Base-by-base conservation (phyloP, 1,139 yeast species). In the Pichiaceae sp. region DNA sequence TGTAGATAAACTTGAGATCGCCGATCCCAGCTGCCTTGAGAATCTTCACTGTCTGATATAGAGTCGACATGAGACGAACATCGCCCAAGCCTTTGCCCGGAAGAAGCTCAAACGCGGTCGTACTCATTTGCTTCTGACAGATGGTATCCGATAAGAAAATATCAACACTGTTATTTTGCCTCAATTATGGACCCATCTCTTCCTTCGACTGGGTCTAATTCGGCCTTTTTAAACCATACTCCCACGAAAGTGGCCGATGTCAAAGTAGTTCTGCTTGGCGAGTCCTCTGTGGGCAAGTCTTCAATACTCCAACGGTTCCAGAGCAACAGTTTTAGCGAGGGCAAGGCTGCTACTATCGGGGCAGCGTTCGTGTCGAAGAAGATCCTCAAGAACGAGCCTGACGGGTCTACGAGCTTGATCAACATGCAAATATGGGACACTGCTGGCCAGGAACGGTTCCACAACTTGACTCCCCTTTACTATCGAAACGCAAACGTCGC, bases 371-470 rank as follows among this genome's bases (percentile, higher is more conserved):
- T 78, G 36, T 75, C 84, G 3, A 80, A 77, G 53, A 68, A 77
- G 25, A 64, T 77, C 31, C 62, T 49, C 14, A 34, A 66, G 58
- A 14, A 29, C 9, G 29, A 21, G 16, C 25, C 23, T 4, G 47
- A 66, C 11, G 41, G 39, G 3, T 18, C 18, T 19, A 28, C 28
- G 35, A 32, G 36, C 31, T 37, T 51, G 29, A 45, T 57, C 17
- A 57, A 56, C 37, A 40, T 58, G 46, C 80, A 74, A 49, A 74
- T 73, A 45, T 78, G 87, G 87, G 96, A 86, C 56, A 86, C 96
- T 14, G 96, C 96, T 0, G 96, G 96, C 3, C 96, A 86, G 58
- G 96, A 86, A 56, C 64, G 96, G 37, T 86, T 86, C 66, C 89
- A 87, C 42, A 76, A 84, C 30, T 67, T 86, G 52, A 94, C 95